Base-by-base conservation (phyloP, 352 stramenopile species). In the Globisporangium apiculatum region DNA sequence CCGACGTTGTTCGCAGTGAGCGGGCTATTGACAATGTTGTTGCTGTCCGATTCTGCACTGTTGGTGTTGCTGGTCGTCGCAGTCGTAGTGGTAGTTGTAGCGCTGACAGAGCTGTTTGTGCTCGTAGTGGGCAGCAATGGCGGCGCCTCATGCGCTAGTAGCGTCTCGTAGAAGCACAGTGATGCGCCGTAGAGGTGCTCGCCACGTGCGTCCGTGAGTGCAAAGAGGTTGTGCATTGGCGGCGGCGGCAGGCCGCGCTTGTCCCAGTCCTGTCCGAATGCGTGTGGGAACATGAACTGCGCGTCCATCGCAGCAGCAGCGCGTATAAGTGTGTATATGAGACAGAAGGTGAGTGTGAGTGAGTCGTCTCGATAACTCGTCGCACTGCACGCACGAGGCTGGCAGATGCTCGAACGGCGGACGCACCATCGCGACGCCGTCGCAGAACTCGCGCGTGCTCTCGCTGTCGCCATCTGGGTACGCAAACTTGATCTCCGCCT, bases 221-320 rank as follows among this genome's bases (percentile, higher is more conserved):
- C 73, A 55, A 85, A 85, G 5, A 79, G 40, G 49, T 85, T 73
- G 62, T 85, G 73, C 15, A 67, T 66, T 3, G 75, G 68, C 4
- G 75, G 75, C 0, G 72, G 72, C 15, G 72, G 61, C 17, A 70
- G 43, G 10, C 61, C 62, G 1, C 57, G 56, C 12, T 61, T 62
- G 45, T 75, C 60, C 61, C 65, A 73, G 50, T 69, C 66, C 24
- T 56, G 24, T 0, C 64, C 72, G 37, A 76, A 82, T 14, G 65
- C 61, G 40, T 78, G 67, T 3, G 72, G 75, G 50, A 82, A 85
- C 52, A 77, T 68, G 58, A 85, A 82, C 75, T 85, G 48, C 18
- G 35, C n/a, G n/a, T n/a, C n/a, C n/a, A n/a, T n/a, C n/a, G n/a
- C n/a, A n/a, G n/a, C n/a, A n/a, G n/a, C n/a, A n/a, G n/a, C n/a